Percentiles rank a stretch among this genome's conserved stretches.
Evolutionary conservation across 179 eudicot genomes (phyloP).

Genomic region (Actinidia arguta): DNA sequence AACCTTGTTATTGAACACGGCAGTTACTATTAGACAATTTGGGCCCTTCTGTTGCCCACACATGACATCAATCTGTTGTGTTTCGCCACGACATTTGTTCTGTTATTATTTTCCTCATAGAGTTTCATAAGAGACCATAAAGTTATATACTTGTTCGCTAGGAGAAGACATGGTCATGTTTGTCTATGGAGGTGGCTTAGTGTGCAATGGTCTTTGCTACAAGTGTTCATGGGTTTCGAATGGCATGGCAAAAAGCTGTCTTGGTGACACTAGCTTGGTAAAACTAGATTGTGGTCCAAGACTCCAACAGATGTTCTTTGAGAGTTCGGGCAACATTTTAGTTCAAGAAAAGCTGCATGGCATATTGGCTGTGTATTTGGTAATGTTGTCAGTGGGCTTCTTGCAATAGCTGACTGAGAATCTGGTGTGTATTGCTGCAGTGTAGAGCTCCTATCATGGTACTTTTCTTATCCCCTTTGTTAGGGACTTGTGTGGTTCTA

Average conservation of each 20-base stretch:
- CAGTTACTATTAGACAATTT: background rate
- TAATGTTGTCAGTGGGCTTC: background rate
- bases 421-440: background rate
- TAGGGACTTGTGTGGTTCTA: background rate
- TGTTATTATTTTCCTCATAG: background rate
- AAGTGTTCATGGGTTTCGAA: background rate
- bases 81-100: background rate
- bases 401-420: background rate
- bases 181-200: background rate
- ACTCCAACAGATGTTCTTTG: background rate
- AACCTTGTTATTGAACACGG: conserved; percentile 6
- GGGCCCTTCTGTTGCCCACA: background rate
- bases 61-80: background rate
- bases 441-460: background rate
- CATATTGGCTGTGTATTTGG: background rate
- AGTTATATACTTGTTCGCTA: background rate
- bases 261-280: background rate
- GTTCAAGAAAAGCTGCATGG: background rate
- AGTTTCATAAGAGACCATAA: background rate
- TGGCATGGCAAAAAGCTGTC: background rate
- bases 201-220: background rate
- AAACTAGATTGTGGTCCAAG: conserved; percentile 4
- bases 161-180: background rate
- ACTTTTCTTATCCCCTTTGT: background rate
- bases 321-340: background rate